Percentiles rank a stretch among this genome's conserved stretches.
Evolutionary conservation across 1,139 yeast species (phyloP).

Genomic region (Zygotorulaspora mrakii): DNA sequence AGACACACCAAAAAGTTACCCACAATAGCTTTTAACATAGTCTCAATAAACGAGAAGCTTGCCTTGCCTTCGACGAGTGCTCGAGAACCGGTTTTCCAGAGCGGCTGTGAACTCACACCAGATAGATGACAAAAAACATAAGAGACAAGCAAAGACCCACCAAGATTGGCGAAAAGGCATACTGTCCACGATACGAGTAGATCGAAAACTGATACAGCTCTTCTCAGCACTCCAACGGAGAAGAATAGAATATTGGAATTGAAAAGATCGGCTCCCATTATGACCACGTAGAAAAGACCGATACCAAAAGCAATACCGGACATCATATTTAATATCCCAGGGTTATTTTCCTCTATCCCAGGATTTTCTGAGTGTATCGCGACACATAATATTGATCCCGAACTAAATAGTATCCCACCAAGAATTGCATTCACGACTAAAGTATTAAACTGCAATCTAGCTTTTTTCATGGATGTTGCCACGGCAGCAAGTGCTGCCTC

Average conservation of each 20-base stretch:
- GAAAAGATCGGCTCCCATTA: constrained; percentile 69
- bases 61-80: constrained; percentile 48
- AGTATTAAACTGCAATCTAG: constrained; percentile 58
- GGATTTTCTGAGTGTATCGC: constrained; percentile 52
- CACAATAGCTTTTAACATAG: constrained; percentile 61
- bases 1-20: constrained; percentile 74
- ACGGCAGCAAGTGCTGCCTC: constrained; percentile 80
- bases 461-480: constrained; percentile 78
- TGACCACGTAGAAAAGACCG: constrained; percentile 68
- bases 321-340: constrained; percentile 50
- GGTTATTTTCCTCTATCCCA: constrained; percentile 42
- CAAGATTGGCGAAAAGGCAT: constrained; percentile 64
- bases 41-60: constrained; percentile 50
- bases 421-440: constrained; percentile 57
- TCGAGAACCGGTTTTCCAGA: constrained; percentile 47
- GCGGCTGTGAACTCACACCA: constrained; percentile 42
- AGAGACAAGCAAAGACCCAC: constrained; percentile 59
- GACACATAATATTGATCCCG: constrained; percentile 71
- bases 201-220: constrained; percentile 64
- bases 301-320: constrained; percentile 62
- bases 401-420: constrained; percentile 66
- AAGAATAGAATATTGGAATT: constrained; percentile 70
- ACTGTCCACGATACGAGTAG: constrained; percentile 63
- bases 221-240: constrained; percentile 60
- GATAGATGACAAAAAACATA: constrained; percentile 59